Evolutionary conservation across 495 filamentous ascomycete genomes (phyloP), one percentile per base, ranked within the genome.

Genomic region (Monascus purpureus): DNA sequence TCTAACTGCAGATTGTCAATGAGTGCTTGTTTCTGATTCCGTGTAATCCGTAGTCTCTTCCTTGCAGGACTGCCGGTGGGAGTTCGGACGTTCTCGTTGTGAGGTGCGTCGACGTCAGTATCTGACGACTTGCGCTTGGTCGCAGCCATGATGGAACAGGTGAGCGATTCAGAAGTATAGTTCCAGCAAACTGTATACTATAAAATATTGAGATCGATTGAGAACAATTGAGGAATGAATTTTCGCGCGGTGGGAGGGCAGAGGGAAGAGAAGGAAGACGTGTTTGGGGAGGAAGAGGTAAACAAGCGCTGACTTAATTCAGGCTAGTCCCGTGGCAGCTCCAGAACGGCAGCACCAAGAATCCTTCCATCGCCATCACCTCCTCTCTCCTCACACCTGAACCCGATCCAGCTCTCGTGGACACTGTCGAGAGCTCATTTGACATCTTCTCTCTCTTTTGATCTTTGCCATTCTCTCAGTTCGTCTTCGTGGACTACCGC

Each of bases 1-100:
- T 97, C 90, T 27, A 95, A 68, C 44, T 93, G 84, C 17, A 96
- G 51, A 44, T 97, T 95, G 39, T 94, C 86, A 34, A 93, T 77
- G 8, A 96, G 63, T 4, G 83, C 79, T 52, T 88, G 81, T 56
- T 94, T 93, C 52, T 93, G 83, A 30, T 55, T 69, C 32, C 74
- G 63, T 4, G 82, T 83, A 34, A 95, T 73, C 19, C 71, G 73
- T 31, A 70, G 50, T 35, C 60, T 67, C 50, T 69, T 76, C 52
- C 68, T 77, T 8, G 63, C 56, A 1, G 80, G 77, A 44, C 72
- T 77, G 44, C 63, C 57, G 14, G 59, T 59, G 9, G 72, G 63
- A 20, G 61, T 72, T 28, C 38, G 52, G 36, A 54, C 46, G 13
- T 43, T 41, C 17, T 55, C 45, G 28, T 41, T 41, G 34, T 40